Conservation (phyloP, 1,284 basidiomycete genomes). For the Tilletia walkeri region DNA sequence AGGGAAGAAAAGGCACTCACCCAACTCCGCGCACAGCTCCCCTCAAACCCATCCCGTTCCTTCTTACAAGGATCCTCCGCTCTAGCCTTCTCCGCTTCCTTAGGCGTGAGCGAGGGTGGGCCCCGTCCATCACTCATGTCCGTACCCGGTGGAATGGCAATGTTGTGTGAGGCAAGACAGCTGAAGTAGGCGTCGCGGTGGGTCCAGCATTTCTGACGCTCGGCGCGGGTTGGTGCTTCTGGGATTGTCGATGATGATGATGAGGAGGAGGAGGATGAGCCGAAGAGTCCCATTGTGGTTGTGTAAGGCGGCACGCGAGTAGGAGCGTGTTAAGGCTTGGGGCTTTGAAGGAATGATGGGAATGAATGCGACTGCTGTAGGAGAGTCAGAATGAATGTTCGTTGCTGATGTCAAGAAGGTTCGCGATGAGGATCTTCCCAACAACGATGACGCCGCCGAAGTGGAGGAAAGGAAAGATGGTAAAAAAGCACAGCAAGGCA, state of each 20-base stretch:
- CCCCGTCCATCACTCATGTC: conserved; percentile 49
- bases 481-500: no score
- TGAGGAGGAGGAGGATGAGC: conserved; percentile 19
- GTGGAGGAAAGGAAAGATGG: no score
- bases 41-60: conserved; percentile 42
- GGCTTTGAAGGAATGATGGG: no score
- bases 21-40: conserved; percentile 51
- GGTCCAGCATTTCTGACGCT: conserved; percentile 50
- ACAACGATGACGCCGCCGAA: no score
- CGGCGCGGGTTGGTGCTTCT: conserved; percentile 35
- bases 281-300: conserved; percentile 20
- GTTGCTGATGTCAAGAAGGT: no score
- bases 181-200: conserved; percentile 49
- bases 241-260: conserved; percentile 17
- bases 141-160: conserved; percentile 49
- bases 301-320: not conserved
- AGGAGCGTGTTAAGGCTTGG: no score
- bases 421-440: no score
- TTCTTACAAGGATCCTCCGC: conserved; percentile 40
- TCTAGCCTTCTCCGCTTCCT: conserved; percentile 25
- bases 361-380: no score
- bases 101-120: conserved; percentile 35
- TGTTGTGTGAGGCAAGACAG: conserved; percentile 40
- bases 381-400: no score
- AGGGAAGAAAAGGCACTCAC: conserved; percentile 31